Conservation (phyloP, 495 filamentous ascomycete species). For the Viridothelium virens region DNA sequence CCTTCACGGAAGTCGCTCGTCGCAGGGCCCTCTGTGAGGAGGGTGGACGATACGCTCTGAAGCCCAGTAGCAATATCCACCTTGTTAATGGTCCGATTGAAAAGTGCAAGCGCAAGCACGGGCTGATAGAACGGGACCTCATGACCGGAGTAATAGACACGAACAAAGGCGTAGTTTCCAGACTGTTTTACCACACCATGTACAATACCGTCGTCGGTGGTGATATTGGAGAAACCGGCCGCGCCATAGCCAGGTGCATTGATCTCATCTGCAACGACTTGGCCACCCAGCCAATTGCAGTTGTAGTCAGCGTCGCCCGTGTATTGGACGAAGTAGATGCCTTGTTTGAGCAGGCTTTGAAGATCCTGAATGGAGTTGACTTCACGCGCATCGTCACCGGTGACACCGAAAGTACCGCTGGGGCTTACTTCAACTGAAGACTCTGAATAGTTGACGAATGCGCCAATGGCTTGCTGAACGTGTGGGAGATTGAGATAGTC, state of each 20-base stretch:
- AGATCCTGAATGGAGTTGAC: conserved; percentile 45
- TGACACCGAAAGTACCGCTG: conserved; percentile 41
- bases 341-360: conserved; percentile 42
- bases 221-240: conserved; percentile 50
- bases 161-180: conserved; percentile 60
- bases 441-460: conserved; percentile 50
- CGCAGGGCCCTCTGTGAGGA: conserved; percentile 43
- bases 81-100: conserved; percentile 50
- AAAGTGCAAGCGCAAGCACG: conserved; percentile 50
- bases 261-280: conserved; percentile 45
- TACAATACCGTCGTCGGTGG: conserved; percentile 47
- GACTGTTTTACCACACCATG: conserved; percentile 61
- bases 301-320: conserved; percentile 57
- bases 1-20: conserved; percentile 52
- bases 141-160: conserved; percentile 65
- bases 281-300: conserved; percentile 51
- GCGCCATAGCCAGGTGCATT: conserved; percentile 40
- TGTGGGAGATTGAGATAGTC: conserved; percentile 51
- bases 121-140: conserved; percentile 66
- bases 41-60: conserved; percentile 29
- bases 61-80: conserved; percentile 55
- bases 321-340: conserved; percentile 49
- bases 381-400: conserved; percentile 51
- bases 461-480: conserved; percentile 53
- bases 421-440: conserved; percentile 40